A percentile compares a stretch with the other conserved stretches of the same genome.
Conservation (phyloP, 2,329 filamentous ascomycete species). For the Myriosclerotinia duriaeana region DNA sequence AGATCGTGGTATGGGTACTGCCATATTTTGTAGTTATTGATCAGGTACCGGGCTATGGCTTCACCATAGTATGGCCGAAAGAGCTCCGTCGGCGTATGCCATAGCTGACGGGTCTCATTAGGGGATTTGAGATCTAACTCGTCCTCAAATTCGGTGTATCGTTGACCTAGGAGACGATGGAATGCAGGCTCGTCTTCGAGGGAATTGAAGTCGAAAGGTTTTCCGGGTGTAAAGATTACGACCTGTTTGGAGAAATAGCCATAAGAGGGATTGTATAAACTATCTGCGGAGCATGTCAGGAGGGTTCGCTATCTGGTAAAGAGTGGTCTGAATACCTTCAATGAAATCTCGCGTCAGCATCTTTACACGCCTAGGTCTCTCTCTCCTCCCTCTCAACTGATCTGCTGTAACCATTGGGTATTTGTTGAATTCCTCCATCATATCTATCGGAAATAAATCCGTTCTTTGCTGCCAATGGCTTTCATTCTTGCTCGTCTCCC, state of each 20-base stretch:
- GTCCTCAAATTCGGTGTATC: constrained; percentile 91
- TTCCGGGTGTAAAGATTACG: constrained; percentile 90
- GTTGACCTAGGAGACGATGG: constrained; percentile 69
- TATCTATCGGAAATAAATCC: constrained; percentile 72
- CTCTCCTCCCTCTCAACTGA: constrained; percentile 67
- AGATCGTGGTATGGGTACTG: constrained; percentile 95
- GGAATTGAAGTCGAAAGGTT: constrained; percentile 82
- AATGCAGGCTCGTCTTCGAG: constrained; percentile 86
- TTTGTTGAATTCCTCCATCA: constrained; percentile 73
- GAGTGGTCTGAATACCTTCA: constrained; percentile 61
- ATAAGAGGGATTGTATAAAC: constrained; percentile 89
- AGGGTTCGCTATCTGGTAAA: constrained; percentile 5
- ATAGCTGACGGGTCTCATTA: constrained; percentile 79
- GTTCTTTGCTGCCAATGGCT: constrained; percentile 85
- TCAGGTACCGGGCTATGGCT: constrained; percentile 91
- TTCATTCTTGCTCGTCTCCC: constrained; percentile 49
- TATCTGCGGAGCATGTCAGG: constrained; percentile 58
- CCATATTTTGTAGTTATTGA: constrained; percentile 93
- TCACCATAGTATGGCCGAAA: constrained; percentile 97
- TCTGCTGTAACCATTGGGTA: constrained; percentile 86
- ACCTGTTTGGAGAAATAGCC: constrained; percentile 96
- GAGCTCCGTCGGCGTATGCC: constrained; percentile 97
- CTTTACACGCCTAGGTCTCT: constrained; percentile 84
- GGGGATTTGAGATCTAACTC: constrained; percentile 68
- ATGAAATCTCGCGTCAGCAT: constrained; percentile 98